Base-by-base conservation (phyloP, 1,284 basidiomycete species). In the Malassezia vespertilionis region DNA sequence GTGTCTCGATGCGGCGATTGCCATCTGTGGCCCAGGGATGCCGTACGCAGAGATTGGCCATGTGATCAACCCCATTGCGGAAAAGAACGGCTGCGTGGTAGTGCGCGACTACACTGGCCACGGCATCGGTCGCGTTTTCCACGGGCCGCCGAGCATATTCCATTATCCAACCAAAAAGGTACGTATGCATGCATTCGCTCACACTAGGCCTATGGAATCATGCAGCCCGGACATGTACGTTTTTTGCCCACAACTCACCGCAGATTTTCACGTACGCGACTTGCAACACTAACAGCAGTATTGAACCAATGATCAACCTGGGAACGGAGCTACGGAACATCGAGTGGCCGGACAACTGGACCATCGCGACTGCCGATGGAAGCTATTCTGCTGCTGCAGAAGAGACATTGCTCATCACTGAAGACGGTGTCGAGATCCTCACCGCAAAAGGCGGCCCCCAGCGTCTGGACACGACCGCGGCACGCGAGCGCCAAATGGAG, bases 51-150 rank as follows among this genome's bases (percentile, higher is more conserved):
- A 72, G 34, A 90, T 93, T 21, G 89, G 86, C 0, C 72, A 71
- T 14, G 81, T 81, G 0, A 90, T 95, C 36, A 78, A 85, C 64
- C 69, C 72, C 0, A 65, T 72, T 23, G 73, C 73, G 0, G 63
- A 66, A 34, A 54, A 57, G 27, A 60, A 72, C 41, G 75, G 75
- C 0, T 79, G 76, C 56, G 82, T 78, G 2, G 77, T 89, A 20
- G 88, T 84, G 21, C 74, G 77, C 8, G 79, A 84, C 46, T 86
- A 85, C 58, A 79, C 77, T 1, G 85, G 86, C 0, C 89, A 93
- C 70, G 88, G 89, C 0, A 91, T 95, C 47, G 86, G 87, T 1
- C 76, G 74, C 17, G 76, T 76, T 11, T 95, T 93, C 63, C 89
- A 95, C 68, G 76, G 79, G 14, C 75, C 80, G 20, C 89, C 89